Evolutionary conservation across 768 basidiomycete species (phyloP).

Genomic region (Tricholoma matsutake): DNA sequence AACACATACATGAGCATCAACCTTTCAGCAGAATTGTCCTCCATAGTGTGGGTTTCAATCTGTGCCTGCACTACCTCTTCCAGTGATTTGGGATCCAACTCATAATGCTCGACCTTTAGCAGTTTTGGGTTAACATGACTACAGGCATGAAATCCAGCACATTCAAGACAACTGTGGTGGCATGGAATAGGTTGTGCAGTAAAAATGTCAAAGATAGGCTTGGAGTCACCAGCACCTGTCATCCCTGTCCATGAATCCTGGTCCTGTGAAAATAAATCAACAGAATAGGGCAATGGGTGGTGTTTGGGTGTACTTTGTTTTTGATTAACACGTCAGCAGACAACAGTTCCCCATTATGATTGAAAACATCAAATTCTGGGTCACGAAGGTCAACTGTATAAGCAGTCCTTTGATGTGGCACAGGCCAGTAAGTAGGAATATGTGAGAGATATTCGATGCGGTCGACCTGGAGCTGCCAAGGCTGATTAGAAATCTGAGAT

Average conservation of each 20-base stretch:
- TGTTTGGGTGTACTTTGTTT: constrained; percentile 12
- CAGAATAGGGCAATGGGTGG: not conserved
- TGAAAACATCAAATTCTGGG: constrained; percentile 11
- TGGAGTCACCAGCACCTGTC: not conserved
- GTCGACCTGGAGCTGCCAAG: constrained; percentile 8
- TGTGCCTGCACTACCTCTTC: constrained; percentile 1
- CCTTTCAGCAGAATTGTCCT: constrained; percentile 1
- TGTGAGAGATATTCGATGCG: constrained; percentile 13
- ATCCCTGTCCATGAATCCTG: constrained; percentile 3
- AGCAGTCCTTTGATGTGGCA: constrained; percentile 8
- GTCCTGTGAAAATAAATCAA: not conserved
- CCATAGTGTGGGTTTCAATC: not conserved
- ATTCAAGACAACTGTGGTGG: not conserved
- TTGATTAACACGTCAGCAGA: constrained; percentile 18
- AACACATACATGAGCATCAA: not conserved
- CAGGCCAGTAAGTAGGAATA: constrained; percentile 9
- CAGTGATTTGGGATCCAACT: not conserved
- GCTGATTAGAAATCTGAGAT: not conserved
- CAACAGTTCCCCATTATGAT: constrained; percentile 8
- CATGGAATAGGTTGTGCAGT: not conserved
- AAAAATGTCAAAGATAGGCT: not conserved
- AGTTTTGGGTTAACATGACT: not conserved
- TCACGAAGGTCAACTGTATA: constrained; percentile 14
- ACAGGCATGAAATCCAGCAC: constrained; percentile 3
- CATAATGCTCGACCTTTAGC: not conserved